Evolutionary conservation across 345 rosid genomes (phyloP), one percentile per base, ranked within the genome.

Genomic region (Pistacia atlantica): DNA sequence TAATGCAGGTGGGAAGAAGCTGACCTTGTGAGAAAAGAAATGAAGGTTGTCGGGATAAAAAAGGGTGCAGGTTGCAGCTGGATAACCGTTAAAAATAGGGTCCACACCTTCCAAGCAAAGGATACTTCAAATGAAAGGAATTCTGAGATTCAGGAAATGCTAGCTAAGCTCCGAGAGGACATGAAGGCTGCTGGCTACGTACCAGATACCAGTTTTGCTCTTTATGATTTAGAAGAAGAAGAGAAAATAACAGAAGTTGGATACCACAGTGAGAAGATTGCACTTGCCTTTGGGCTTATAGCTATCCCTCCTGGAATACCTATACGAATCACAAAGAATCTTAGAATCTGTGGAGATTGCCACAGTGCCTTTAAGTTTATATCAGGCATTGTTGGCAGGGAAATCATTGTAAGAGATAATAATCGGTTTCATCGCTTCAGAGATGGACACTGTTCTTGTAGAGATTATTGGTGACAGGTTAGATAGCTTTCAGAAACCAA

Each of bases 51-150:
- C 42, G 93, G 97, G 61, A 86, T 94, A 45, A 94, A 85, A 83
- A 95, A 95, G 81, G 93, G 89, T 63, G 79, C 87, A 6, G 98
- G 98, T 35, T 91, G 81, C 83, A 95, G 98, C 80, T 93, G 98
- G 98, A 84, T 95, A 71, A 77, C 90, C 2, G 89, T 83, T 11
- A 88, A 91, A 87, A 86, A 90, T 75, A 81, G 72, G 77, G 81
- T 93, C 75, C 97, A 93, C 65, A 70, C 81, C 62, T 95, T 95
- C 83, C 98, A 87, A 81, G 98, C 98, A 10, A 95, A 93, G 77
- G 97, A 93, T 82, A 86, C 83, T 55, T 85, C 87, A 74, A 94
- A 93, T 33, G 83, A 56, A 66, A 86, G 86, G 84, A 93, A 87
- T 80, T 63, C 85, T 0, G 91, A 93, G 84, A 93, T 91, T 78